A percentile compares a stretch with the other conserved stretches of the same genome.
Conservation (phyloP, 306 rosid genomes). For the Ormosia semicastrata region DNA sequence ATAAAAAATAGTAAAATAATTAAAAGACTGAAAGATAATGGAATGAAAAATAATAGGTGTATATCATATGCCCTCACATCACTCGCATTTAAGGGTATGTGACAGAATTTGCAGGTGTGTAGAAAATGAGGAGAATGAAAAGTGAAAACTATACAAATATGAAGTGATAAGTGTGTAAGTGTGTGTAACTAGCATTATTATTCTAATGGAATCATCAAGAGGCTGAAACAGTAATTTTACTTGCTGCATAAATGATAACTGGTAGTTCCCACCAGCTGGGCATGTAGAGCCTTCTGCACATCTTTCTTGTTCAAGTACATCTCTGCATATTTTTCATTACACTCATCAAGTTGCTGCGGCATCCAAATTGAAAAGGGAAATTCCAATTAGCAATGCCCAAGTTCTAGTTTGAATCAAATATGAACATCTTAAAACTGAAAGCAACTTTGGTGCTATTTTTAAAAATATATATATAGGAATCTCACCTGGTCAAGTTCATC, state of each 20-base stretch:
- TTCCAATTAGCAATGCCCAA: not conserved
- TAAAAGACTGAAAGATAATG: not conserved
- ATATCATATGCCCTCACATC: no score
- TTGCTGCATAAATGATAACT: conserved; percentile 49
- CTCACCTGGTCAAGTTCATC: conserved; percentile 3
- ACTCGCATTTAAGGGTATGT: no score
- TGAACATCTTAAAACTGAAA: not conserved
- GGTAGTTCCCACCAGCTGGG: conserved; percentile 41
- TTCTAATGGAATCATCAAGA: not conserved
- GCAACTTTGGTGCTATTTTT: not conserved
- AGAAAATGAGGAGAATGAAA: no score
- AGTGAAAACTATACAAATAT: no score
- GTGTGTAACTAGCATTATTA: no score
- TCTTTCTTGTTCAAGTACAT: conserved; percentile 53
- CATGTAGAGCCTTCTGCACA: conserved; percentile 58
- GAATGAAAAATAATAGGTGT: no score
- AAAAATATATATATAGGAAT: not conserved
- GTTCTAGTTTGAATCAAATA: not conserved
- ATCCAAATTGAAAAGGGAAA: not conserved
- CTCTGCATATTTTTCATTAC: conserved; percentile 40
- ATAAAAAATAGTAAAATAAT: not conserved
- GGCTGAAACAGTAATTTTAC: conserved; percentile 26
- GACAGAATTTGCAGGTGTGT: no score
- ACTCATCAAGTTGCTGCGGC: conserved; percentile 40
- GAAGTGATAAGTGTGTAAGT: no score